Conservation (phyloP, 306 rosid species). For the Calophaca sinica region DNA sequence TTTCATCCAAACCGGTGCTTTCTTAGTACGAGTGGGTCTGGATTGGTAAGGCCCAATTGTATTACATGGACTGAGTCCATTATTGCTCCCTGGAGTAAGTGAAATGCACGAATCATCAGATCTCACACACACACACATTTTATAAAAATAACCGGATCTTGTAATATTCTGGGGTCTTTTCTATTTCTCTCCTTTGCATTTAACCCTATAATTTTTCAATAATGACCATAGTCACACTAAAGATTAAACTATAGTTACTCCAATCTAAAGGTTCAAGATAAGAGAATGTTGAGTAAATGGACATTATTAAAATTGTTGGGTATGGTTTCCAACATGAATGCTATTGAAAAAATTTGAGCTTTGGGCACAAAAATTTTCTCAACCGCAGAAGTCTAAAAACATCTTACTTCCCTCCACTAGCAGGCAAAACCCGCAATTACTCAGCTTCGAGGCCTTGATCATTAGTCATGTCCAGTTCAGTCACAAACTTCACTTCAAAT, state of each 20-base stretch:
- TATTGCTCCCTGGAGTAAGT: too few species aligned
- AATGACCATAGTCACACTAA: conserved; percentile 10
- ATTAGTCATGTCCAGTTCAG: background rate
- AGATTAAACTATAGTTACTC: conserved; percentile 24
- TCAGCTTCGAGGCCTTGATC: conserved; percentile 1
- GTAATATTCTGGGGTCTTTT: background rate
- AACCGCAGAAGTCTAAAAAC: conserved; percentile 7
- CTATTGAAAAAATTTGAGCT: background rate
- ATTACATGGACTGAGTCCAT: too few species aligned
- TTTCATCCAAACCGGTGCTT: too few species aligned
- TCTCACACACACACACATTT: too few species aligned
- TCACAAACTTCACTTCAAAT: background rate
- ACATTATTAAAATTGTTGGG: background rate
- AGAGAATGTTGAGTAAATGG: conserved; percentile 11
- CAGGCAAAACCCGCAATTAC: background rate
- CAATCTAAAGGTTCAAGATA: conserved; percentile 4
- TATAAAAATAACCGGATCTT: background rate
- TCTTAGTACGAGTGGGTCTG: too few species aligned
- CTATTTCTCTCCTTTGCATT: background rate
- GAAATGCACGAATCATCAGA: too few species aligned
- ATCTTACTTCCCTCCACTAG: background rate
- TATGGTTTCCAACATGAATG: background rate
- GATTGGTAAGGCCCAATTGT: too few species aligned
- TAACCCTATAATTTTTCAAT: conserved; percentile 1
- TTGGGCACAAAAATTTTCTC: background rate